Evolutionary conservation across 2,329 filamentous ascomycete species (phyloP).

Genomic region (Zymoseptoria brevis): DNA sequence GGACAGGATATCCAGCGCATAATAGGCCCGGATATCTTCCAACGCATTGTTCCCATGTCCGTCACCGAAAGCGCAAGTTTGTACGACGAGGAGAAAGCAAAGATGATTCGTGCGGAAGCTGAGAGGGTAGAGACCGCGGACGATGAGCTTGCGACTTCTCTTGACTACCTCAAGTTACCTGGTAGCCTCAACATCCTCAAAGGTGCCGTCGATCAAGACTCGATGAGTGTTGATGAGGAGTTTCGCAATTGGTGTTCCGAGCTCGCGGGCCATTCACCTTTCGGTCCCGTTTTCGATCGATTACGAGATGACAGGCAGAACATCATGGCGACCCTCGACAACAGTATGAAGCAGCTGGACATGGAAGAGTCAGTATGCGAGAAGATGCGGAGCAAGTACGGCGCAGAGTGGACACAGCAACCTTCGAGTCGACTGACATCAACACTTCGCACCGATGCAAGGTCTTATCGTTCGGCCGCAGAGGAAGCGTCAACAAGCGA

Average conservation of each 20-base stretch:
- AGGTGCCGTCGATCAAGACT: constrained; percentile 81
- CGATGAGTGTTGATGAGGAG: constrained; percentile 76
- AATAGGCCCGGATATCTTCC: constrained; percentile 92
- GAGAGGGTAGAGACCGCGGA: constrained; percentile 90
- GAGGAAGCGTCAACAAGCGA: constrained; percentile 87
- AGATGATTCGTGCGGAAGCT: constrained; percentile 84
- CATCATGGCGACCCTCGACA: constrained; percentile 65
- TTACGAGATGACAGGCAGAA: constrained; percentile 69
- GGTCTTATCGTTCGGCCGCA: constrained; percentile 78
- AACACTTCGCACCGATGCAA: constrained; percentile 77
- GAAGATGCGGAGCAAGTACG: constrained; percentile 98
- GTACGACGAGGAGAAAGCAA: constrained; percentile 98
- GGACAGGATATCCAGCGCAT: constrained; percentile 96
- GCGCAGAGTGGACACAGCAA: constrained; percentile 92
- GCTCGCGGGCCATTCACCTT: constrained; percentile 75
- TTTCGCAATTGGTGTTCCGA: constrained; percentile 93
- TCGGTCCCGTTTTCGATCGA: constrained; percentile 68
- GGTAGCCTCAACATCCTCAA: constrained; percentile 75
- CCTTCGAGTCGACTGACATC: constrained; percentile 84
- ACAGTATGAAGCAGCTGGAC: constrained; percentile 79
- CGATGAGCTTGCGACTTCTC: constrained; percentile 86
- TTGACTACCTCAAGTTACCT: constrained; percentile 88
- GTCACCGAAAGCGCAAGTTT: constrained; percentile 95
- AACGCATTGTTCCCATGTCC: constrained; percentile 90
- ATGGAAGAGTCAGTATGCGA: constrained; percentile 98